A percentile compares a stretch with the other conserved stretches of the same genome.
Conservation (phyloP, 805 yeast genomes). For the Saturnispora besseyi region DNA sequence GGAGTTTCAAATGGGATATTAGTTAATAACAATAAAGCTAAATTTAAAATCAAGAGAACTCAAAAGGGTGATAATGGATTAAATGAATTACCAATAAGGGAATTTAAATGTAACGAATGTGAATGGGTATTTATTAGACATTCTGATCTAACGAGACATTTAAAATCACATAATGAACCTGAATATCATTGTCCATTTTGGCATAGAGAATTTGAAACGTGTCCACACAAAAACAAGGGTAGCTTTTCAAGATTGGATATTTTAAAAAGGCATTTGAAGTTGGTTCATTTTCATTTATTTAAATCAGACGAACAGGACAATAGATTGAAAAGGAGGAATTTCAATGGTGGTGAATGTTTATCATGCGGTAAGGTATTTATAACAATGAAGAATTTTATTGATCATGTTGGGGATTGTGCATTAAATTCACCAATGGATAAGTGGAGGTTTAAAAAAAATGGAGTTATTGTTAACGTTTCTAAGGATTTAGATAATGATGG, state of each 20-base stretch:
- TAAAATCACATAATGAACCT: constrained; percentile 58
- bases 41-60: not conserved
- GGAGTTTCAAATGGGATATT: not conserved
- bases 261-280: constrained; percentile 57
- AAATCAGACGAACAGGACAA: not conserved
- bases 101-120: constrained; percentile 38
- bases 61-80: not conserved
- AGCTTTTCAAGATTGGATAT: constrained; percentile 69
- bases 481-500: constrained; percentile 14
- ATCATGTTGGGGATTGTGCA: constrained; percentile 61
- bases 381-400: constrained; percentile 47
- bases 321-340: not conserved
- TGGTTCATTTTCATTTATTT: constrained; percentile 54
- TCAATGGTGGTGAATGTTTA: constrained; percentile 49
- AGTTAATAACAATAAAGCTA: not conserved
- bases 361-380: constrained; percentile 52
- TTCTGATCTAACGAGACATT: constrained; percentile 60
- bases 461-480: constrained; percentile 23
- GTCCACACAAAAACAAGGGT: constrained; percentile 66
- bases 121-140: constrained; percentile 64
- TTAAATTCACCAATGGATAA: constrained; percentile 26
- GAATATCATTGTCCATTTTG: constrained; percentile 66
- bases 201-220: constrained; percentile 51
- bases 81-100: not conserved
- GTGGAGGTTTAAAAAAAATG: constrained; percentile 28